Evolutionary conservation across 2,329 filamentous ascomycete genomes (phyloP).

Genomic region (Aureobasidium sp.): DNA sequence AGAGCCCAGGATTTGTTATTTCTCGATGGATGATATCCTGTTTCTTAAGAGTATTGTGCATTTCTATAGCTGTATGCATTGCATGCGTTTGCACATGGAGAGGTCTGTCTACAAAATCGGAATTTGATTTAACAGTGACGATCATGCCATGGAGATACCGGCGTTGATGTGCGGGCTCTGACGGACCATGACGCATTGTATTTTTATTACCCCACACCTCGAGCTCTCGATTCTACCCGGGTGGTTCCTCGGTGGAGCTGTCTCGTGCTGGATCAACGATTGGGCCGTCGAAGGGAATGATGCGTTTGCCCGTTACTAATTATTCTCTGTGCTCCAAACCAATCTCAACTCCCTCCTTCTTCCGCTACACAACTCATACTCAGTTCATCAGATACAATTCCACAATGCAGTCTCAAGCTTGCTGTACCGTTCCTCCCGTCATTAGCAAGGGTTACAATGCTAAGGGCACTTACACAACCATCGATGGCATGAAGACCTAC

Average conservation of each 20-base stretch:
- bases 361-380: neutral
- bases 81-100: too few relatives aligned
- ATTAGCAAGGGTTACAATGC: constrained; percentile 43
- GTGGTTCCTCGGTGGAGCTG: neutral
- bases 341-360: neutral
- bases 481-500: constrained; percentile 56
- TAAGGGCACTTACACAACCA: constrained; percentile 51
- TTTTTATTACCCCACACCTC: neutral
- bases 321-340: neutral
- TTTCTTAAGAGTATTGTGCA: too few relatives aligned
- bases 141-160: neutral
- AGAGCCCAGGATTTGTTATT: too few relatives aligned
- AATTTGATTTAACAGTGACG: neutral
- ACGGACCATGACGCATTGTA: neutral
- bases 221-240: neutral
- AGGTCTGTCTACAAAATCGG: too few relatives aligned
- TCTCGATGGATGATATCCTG: too few relatives aligned
- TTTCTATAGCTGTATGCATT: too few relatives aligned
- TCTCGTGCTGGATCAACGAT: neutral
- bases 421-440: constrained; percentile 44
- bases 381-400: neutral
- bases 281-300: neutral
- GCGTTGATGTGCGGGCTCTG: neutral
- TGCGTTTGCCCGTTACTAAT: neutral
- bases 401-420: constrained; percentile 25